Conservation (phyloP, 2,329 filamentous ascomycete species). For the Curvularia sp. region DNA sequence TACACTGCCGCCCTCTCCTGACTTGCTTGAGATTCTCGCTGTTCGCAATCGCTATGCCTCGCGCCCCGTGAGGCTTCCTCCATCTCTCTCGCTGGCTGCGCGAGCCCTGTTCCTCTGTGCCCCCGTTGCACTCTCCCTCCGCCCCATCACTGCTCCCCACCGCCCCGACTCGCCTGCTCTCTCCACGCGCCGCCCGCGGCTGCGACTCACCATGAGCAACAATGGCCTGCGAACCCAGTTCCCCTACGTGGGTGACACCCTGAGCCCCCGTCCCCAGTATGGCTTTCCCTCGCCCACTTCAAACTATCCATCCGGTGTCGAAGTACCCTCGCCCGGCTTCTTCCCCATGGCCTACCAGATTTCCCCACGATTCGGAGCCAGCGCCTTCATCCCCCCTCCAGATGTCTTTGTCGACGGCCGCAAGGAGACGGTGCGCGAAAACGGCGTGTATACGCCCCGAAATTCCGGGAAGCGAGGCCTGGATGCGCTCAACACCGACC, state of each 20-base stretch:
- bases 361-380: slow-evolving; percentile 46
- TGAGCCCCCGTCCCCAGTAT: slow-evolving; percentile 44
- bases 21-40: neutral
- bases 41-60: slow-evolving; percentile 10
- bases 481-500: slow-evolving; percentile 56
- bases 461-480: slow-evolving; percentile 40
- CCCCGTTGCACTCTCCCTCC: slow-evolving; percentile 31
- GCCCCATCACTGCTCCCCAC: slow-evolving; percentile 31
- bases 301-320: slow-evolving; percentile 47
- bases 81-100: slow-evolving; percentile 32
- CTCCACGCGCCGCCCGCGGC: slow-evolving; percentile 14
- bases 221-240: slow-evolving; percentile 48
- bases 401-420: slow-evolving; percentile 47
- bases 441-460: slow-evolving; percentile 39
- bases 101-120: slow-evolving; percentile 34
- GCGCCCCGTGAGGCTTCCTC: slow-evolving; percentile 38
- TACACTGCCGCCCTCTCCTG: neutral
- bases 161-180: slow-evolving; percentile 20
- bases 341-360: slow-evolving; percentile 48
- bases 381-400: slow-evolving; percentile 48
- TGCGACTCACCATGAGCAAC: slow-evolving; percentile 36
- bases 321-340: slow-evolving; percentile 44
- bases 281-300: slow-evolving; percentile 50
- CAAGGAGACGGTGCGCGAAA: slow-evolving; percentile 36
- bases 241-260: slow-evolving; percentile 39